A percentile compares a stretch with the other conserved stretches of the same genome.
phyloP scores from a whole-genome alignment of 345 rosid genomes.

The Eucalyptus victrix region DNA sequence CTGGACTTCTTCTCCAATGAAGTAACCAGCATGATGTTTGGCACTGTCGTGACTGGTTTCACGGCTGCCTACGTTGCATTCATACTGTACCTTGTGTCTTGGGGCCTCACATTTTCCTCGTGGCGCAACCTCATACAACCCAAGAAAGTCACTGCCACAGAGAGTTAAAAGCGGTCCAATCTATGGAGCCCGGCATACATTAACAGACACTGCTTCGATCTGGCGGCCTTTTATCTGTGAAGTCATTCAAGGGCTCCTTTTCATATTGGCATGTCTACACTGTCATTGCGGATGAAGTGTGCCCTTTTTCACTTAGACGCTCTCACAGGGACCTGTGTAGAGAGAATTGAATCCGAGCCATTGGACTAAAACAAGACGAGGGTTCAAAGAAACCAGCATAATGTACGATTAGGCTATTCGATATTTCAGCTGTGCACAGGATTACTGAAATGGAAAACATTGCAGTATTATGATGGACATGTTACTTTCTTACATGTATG shows the following conservation, averaged over 20 bases:
- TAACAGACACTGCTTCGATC: not conserved
- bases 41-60: conserved; percentile 17
- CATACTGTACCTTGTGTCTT: conserved; percentile 52
- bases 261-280: not conserved
- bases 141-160: conserved; percentile 1
- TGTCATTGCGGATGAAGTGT: not conserved
- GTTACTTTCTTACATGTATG: not conserved
- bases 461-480: not conserved
- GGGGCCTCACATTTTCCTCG: conserved; percentile 18
- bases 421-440: not conserved
- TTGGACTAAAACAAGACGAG: not conserved
- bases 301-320: not conserved
- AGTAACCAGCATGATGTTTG: conserved; percentile 29
- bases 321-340: not conserved
- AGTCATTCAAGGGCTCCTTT: not conserved
- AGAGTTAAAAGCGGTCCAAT: not conserved
- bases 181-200: not conserved
- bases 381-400: not conserved
- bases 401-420: not conserved
- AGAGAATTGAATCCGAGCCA: not conserved
- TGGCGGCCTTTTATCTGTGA: not conserved
- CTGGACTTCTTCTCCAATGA: conserved; percentile 60
- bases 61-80: conserved; percentile 53
- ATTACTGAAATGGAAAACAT: not conserved
- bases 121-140: conserved; percentile 12